Evolutionary conservation across 352 stramenopile genomes (phyloP).

Genomic region (Pythium coloratum): DNA sequence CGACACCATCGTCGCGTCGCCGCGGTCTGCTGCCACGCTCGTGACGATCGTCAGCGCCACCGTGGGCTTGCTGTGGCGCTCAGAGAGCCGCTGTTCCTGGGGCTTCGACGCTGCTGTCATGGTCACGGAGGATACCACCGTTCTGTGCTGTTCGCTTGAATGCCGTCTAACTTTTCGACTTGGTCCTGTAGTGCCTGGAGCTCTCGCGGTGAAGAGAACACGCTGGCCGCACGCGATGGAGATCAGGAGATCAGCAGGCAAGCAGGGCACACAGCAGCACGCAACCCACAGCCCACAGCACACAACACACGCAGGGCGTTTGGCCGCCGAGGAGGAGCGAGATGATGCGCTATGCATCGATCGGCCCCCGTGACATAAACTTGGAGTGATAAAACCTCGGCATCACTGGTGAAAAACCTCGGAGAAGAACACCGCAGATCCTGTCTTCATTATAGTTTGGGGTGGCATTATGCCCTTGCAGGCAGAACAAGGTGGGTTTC

Average conservation of each 20-base stretch:
- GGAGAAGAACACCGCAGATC: conserved; percentile 6
- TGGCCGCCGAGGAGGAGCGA: conserved; percentile 8
- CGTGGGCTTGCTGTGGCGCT: not conserved
- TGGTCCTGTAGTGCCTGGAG: not conserved
- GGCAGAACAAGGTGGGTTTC: no score
- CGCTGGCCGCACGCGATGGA: no score
- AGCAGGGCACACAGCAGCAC: not conserved
- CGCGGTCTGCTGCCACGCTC: not conserved
- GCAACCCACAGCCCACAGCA: not conserved
- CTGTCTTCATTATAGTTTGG: no score
- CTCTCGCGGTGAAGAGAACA: no score
- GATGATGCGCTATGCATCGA: conserved; percentile 17
- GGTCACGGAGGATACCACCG: no score
- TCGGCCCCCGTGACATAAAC: conserved; percentile 4
- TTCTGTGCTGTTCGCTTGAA: not conserved
- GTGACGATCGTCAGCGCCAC: not conserved
- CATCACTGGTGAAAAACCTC: conserved; percentile 7
- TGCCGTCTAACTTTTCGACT: not conserved
- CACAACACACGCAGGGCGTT: not conserved
- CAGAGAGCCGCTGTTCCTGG: not conserved
- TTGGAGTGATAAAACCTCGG: conserved; percentile 13
- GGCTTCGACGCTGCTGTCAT: not conserved
- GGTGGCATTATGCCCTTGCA: no score
- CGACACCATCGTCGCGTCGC: not conserved
- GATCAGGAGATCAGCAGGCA: not conserved